Base-by-base conservation (phyloP, 2,329 filamentous ascomycete species). In the Fusarium paranaense region DNA sequence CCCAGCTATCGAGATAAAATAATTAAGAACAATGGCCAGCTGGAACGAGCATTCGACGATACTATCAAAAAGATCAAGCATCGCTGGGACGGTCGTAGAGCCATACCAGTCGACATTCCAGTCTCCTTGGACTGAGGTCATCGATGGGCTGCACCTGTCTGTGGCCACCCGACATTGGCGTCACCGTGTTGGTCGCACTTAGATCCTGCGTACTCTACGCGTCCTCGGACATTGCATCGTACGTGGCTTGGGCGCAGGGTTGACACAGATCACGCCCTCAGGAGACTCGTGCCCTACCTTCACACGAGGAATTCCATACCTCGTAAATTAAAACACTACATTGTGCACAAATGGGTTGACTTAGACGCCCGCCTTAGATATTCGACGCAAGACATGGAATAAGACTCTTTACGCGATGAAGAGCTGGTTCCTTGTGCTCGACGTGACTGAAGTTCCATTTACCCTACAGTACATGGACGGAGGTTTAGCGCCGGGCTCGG, bases 261-360 rank as follows among this genome's bases (percentile, higher is more conserved):
- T 70, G 59, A 47, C 30, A 45, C 42, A 47, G 33, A 54, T 25
- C 54, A 33, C n/a, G 9, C 25, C 37, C 57, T 60, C 67, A 64
- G 57, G 71, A 64, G 70, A 73, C 42, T 61, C 33, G 20, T 40
- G 40, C 71, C 67, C 71, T 73, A 74, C 22, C 10, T 27, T 37
- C 20, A 57, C 59, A 62, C 16, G 20, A 62, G 32, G 40, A 50
- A 50, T 62, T 62, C 42, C 14, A 32, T 47, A 6, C 10, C 42
- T 33, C 10, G 16, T 33, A 25, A 30, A 47, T 22, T 61, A 33
- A 40, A 20, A n/a, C 25, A 20, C 14, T 13, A 20, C 7, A n/a
- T 20, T 54, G n/a, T 13, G 6, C 11, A 14, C 4, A 5, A 20
- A 33, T 32, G 18, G 27, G 27, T 4, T 20, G 27, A 54, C 50